Evolutionary conservation across 805 yeast genomes (phyloP).

Genomic region (Myxozyma kluyveri): DNA sequence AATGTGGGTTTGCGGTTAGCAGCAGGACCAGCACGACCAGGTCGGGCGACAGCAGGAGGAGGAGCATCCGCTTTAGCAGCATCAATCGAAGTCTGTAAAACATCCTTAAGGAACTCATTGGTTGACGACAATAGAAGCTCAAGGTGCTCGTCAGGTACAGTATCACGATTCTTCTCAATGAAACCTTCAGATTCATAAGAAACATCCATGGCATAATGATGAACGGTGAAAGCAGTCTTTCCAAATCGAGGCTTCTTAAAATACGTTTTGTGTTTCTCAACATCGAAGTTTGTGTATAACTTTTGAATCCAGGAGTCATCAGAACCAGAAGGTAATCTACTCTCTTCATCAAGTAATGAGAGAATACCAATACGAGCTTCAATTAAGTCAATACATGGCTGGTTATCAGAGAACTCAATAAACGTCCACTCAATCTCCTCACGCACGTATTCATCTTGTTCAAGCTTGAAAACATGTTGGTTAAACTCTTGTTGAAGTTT

Average conservation of each 20-base stretch:
- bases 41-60: conserved; percentile 38
- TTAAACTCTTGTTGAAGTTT: conserved; percentile 96
- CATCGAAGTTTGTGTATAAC: conserved; percentile 75
- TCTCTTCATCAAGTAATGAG: conserved; percentile 88
- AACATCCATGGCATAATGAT: conserved; percentile 94
- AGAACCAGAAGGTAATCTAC: conserved; percentile 88
- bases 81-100: conserved; percentile 52
- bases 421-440: conserved; percentile 97
- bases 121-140: conserved; percentile 73
- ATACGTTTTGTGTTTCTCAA: conserved; percentile 50
- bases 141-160: conserved; percentile 92
- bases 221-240: conserved; percentile 80
- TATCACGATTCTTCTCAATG: conserved; percentile 94
- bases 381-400: conserved; percentile 90
- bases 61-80: conserved; percentile 37
- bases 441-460: conserved; percentile 88
- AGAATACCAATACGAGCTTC: conserved; percentile 86
- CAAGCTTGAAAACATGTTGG: conserved; percentile 94
- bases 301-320: conserved; percentile 91
- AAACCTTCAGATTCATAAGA: conserved; percentile 90
- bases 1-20: conserved; percentile 79
- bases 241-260: conserved; percentile 95
- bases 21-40: conserved; percentile 42
- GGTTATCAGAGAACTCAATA: conserved; percentile 92
- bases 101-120: conserved; percentile 62